A percentile compares a stretch with the other conserved stretches of the same genome.
Evolutionary conservation across 441 rosid species (phyloP).

Genomic region (Croton setiger): DNA sequence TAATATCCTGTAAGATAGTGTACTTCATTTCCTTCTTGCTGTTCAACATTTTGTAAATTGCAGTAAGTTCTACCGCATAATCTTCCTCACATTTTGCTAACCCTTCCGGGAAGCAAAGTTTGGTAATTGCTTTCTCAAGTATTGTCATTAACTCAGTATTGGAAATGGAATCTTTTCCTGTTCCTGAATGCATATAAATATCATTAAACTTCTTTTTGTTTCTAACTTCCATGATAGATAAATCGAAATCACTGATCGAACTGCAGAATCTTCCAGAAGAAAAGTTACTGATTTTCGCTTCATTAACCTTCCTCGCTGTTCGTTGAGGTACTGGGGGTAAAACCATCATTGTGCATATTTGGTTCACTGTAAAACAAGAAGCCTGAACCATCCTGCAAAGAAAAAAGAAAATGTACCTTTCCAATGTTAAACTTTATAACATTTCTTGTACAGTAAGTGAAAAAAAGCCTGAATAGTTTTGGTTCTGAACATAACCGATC

Average conservation of each 20-base stretch:
- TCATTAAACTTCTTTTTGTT: slow-evolving; percentile 27
- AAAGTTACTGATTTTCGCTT: slow-evolving; percentile 22
- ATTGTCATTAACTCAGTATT: slow-evolving; percentile 45
- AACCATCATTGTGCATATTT: slow-evolving; percentile 19
- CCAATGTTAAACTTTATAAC: not conserved
- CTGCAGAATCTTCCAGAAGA: slow-evolving; percentile 31
- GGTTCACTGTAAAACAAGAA: slow-evolving; percentile 27
- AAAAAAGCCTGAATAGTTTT: not conserved
- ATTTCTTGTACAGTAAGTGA: slow-evolving; percentile 9
- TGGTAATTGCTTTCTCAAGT: slow-evolving; percentile 57
- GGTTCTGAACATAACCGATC: slow-evolving; percentile 36
- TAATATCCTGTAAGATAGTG: slow-evolving; percentile 60
- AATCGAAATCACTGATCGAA: slow-evolving; percentile 38
- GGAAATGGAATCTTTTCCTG: slow-evolving; percentile 30
- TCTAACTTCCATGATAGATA: slow-evolving; percentile 40
- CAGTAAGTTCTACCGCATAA: slow-evolving; percentile 57
- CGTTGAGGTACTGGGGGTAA: slow-evolving; percentile 24
- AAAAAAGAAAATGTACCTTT: not conserved
- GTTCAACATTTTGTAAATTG: slow-evolving; percentile 63
- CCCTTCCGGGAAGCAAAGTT: slow-evolving; percentile 50
- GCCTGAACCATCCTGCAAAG: slow-evolving; percentile 35
- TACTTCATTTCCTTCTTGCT: slow-evolving; percentile 55
- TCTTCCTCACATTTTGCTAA: slow-evolving; percentile 54
- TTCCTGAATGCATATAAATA: slow-evolving; percentile 23
- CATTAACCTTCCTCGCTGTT: slow-evolving; percentile 24